Base-by-base conservation (phyloP, 495 filamentous ascomycete genomes). In the Gamarada debralockiae region DNA sequence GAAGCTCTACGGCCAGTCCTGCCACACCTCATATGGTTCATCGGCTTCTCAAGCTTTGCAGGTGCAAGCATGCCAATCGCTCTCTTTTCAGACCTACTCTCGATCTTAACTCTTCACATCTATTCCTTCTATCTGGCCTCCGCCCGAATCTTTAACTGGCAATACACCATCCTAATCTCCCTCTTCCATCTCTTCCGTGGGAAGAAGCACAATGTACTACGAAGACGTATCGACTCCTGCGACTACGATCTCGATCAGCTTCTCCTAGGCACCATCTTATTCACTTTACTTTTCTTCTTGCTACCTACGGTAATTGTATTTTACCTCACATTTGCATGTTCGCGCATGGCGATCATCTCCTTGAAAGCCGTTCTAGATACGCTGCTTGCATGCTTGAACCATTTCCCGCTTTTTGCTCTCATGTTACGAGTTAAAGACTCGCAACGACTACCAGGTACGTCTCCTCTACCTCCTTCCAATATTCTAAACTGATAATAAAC, bases 241-340 rank as follows among this genome's bases (percentile, higher is more conserved):
- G 93, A 99, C 69, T 99, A 99, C 67, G 93, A 96, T 65, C 85
- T 99, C 15, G 93, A 99, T 64, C 95, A 99, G 67, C 83, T 99
- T 3, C 83, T 99, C 6, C 83, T 99, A 13, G 93, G 93, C 27
- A 97, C 93, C 1, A 97, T 97, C 20, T 76, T 99, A 8, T 99
- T 99, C 59, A 97, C 95, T 2, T 78, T 97, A 12, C 79, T 97
- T 1, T 96, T 95, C 73, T 99, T 97, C 66, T 77, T 99, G 18
- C 76, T 97, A 0, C 95, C 93, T 0, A 99, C 93, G 2, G 88
- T 99, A 23, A 77, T 92, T 37, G 95, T 97, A 9, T 99, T 97
- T 62, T 99, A 99, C 65, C 73, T 96, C 34, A 96, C 95, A 23
- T 99, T 99, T 68, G 92, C 93, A 23, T 84, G 86, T 33, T 90